A percentile compares a stretch with the other conserved stretches of the same genome.
phyloP scores from a whole-genome alignment of 352 stramenopile genomes.

The Phytophthora fragariaefolia region DNA sequence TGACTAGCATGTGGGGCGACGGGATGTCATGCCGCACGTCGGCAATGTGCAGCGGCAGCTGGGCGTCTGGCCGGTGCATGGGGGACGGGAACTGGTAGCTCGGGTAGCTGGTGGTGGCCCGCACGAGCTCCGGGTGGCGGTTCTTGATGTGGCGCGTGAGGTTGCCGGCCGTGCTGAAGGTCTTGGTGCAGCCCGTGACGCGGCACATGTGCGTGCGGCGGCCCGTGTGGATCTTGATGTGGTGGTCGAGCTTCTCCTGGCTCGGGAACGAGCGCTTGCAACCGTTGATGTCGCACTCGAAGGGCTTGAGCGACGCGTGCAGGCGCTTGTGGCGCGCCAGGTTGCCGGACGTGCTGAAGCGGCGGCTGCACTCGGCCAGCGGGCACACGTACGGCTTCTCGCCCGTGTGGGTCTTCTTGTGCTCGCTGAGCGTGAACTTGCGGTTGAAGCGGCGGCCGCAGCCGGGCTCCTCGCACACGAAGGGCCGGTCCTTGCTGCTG shows the following conservation, averaged over 20 bases:
- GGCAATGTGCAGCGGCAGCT: background rate
- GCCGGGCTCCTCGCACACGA: slow-evolving; percentile 47
- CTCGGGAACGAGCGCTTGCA: slow-evolving; percentile 51
- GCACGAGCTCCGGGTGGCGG: slow-evolving; percentile 46
- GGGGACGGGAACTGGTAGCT: slow-evolving; percentile 24
- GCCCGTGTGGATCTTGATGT: slow-evolving; percentile 63
- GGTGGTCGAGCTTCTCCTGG: slow-evolving; percentile 52
- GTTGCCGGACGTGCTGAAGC: slow-evolving; percentile 67
- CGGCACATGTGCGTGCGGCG: slow-evolving; percentile 52
- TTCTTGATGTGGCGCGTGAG: slow-evolving; percentile 63
- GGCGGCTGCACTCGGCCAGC: slow-evolving; percentile 50
- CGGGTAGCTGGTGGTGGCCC: slow-evolving; percentile 4
- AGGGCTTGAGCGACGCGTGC: slow-evolving; percentile 55
- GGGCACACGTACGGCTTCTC: slow-evolving; percentile 62
- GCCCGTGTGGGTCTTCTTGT: slow-evolving; percentile 64
- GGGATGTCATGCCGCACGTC: background rate
- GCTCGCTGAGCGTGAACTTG: slow-evolving; percentile 67
- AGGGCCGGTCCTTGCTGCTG: slow-evolving; percentile 42
- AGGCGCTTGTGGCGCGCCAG: slow-evolving; percentile 61
- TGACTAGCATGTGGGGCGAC: slow-evolving; percentile 22
- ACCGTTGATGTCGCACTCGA: slow-evolving; percentile 51
- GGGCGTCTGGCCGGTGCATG: slow-evolving; percentile 14
- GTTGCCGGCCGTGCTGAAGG: slow-evolving; percentile 66
- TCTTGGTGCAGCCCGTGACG: slow-evolving; percentile 51
- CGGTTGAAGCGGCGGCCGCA: slow-evolving; percentile 55